Conservation (phyloP, 352 stramenopile species). For the Peronosclerospora sorghi region DNA sequence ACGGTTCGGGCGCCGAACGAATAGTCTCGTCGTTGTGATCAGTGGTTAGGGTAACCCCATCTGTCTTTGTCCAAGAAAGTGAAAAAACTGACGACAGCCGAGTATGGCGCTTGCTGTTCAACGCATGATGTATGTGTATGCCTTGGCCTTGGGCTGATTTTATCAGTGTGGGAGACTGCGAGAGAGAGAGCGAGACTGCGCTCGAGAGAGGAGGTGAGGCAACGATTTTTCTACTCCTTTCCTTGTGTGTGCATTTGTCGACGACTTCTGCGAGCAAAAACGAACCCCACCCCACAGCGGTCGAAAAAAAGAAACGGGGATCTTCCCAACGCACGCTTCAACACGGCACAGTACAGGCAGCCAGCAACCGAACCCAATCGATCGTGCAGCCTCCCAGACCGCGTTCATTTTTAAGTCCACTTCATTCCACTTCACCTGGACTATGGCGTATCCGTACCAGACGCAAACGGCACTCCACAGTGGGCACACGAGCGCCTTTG, state of each 20-base stretch:
- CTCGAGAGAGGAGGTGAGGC: constrained; percentile 8
- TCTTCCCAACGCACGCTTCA: constrained; percentile 11
- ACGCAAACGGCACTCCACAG: constrained; percentile 13
- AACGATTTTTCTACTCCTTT: constrained; percentile 1
- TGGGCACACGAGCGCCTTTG: constrained; percentile 9
- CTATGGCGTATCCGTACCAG: constrained; percentile 23
- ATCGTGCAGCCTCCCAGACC: neutral
- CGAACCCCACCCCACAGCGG: constrained; percentile 8
- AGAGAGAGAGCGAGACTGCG: constrained; percentile 4
- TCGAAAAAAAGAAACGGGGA: constrained; percentile 32
- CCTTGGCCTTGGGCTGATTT: constrained; percentile 1
- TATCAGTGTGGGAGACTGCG: constrained; percentile 24
- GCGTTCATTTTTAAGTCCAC: constrained; percentile 14
- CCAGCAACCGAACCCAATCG: constrained; percentile 17
- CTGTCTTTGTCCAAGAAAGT: constrained; percentile 8
- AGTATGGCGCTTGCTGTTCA: constrained; percentile 8
- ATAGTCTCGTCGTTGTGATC: constrained; percentile 12
- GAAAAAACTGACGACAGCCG: constrained; percentile 23
- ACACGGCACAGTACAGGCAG: constrained; percentile 14
- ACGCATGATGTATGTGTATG: constrained; percentile 4
- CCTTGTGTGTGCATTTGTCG: neutral
- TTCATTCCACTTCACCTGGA: neutral
- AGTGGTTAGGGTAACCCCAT: constrained; percentile 10
- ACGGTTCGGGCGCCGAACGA: constrained; percentile 10
- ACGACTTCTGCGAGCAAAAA: constrained; percentile 8